Base-by-base conservation (phyloP, 306 rosid species). In the Cicer arietinum region DNA sequence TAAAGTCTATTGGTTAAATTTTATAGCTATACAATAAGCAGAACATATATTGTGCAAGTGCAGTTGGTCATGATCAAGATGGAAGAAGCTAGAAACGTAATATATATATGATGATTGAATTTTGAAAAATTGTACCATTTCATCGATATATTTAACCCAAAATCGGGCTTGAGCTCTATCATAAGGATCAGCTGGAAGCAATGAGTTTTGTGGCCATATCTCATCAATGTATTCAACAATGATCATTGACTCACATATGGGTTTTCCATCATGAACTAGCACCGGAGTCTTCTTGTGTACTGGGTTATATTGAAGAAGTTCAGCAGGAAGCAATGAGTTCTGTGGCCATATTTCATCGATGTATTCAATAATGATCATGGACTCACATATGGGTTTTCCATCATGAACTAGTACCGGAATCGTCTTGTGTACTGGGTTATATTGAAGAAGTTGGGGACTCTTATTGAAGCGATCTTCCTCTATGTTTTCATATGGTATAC, bases 221-320 rank as follows among this genome's bases (percentile, higher is more conserved):
- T 89, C 84, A 46, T 84, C 89, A 22, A 89, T 76, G 52, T 87
- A 89, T 67, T 87, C 82, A 39, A 87, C 40, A 66, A 89, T 89
- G 60, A 82, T 17, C 84, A 72, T 76, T 25, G 91, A 85, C 39
- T 89, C 89, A 12, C 87, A 79, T 2, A 87, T 17, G 0, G 91
- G 80, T 80, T 84, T 87, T 41, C 84, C 87, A 3, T 9, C 66
- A 80, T 89, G 91, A 82, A 89, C 87, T 0, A 87, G 80, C 17
- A 87, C 86, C 0, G 94, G 94, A 16, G 79, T 45, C 46, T 84
- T 82, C 77, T 89, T 85, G 80, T 83, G 52, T 0, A 85, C 66
- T 1, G 91, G 94, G 8, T 87, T 89, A 86, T 84, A 64, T 8
- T 87, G 13, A 2, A 82, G 78, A 37, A 89, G 85, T 41, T 80